Percentiles rank a stretch among this genome's conserved stretches.
Conservation (phyloP, 352 stramenopile genomes). For the Blastocystis sp. region DNA sequence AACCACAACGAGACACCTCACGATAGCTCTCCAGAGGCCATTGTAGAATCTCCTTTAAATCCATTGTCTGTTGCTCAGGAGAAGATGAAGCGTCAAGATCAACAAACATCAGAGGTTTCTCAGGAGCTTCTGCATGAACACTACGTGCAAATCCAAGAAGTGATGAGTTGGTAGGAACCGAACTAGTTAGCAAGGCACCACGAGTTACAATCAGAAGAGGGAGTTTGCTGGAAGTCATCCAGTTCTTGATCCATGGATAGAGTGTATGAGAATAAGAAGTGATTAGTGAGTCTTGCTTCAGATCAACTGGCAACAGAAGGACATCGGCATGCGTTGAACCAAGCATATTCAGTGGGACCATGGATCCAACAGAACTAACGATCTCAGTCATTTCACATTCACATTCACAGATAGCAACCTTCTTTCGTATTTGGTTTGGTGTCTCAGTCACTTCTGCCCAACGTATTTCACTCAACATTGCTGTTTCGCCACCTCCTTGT, state of each 20-base stretch:
- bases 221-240: background rate
- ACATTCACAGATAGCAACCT: background rate
- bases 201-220: conserved; percentile 15
- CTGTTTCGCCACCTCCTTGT: background rate
- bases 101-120: background rate
- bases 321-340: background rate
- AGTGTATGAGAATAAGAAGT: background rate
- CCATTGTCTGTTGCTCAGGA: background rate
- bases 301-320: background rate
- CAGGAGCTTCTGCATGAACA: conserved; percentile 27
- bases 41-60: background rate
- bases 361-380: too few relatives aligned
- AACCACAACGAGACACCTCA: background rate
- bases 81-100: background rate
- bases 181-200: background rate
- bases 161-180: background rate
- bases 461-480: background rate
- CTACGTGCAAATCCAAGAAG: conserved; percentile 24
- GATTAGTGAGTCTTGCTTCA: background rate
- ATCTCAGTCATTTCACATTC: background rate
- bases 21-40: background rate
- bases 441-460: background rate
- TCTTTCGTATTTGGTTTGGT: background rate
- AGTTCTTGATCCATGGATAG: background rate
- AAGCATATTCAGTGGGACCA: background rate